Evolutionary conservation across 2,329 filamentous ascomycete species (phyloP).

Genomic region (Onygenales sp.): DNA sequence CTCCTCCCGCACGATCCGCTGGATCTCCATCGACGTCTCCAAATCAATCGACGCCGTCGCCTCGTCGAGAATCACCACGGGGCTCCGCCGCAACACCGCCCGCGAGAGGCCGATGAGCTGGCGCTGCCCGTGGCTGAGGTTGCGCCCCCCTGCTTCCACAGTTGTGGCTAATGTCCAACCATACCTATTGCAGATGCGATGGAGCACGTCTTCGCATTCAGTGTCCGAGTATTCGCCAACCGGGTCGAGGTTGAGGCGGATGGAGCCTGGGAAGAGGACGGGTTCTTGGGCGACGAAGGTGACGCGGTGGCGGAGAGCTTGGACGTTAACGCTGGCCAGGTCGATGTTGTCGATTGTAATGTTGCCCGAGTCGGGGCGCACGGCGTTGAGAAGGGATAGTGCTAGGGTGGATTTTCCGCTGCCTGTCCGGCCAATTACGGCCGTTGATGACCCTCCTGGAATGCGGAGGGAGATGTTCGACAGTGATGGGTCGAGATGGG

Average conservation of each 20-base stretch:
- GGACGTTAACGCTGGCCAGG: conserved; percentile 49
- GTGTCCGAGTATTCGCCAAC: conserved; percentile 47
- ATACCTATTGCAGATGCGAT: conserved; percentile 46
- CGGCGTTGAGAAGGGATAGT: conserved; percentile 48
- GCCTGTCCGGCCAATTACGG: conserved; percentile 68
- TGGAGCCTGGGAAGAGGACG: conserved; percentile 53
- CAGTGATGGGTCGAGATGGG: conserved; percentile 65
- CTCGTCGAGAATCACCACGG: conserved; percentile 57
- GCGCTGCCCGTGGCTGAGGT: conserved; percentile 55
- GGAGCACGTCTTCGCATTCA: conserved; percentile 45
- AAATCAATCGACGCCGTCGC: conserved; percentile 57
- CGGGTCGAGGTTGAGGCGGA: conserved; percentile 55
- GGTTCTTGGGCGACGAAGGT: conserved; percentile 61
- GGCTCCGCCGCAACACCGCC: conserved; percentile 52
- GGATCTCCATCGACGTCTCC: conserved; percentile 49
- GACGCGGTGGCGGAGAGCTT: conserved; percentile 51
- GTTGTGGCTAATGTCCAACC: conserved; percentile 47
- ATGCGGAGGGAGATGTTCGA: conserved; percentile 61
- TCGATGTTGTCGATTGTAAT: conserved; percentile 55
- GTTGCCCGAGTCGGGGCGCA: conserved; percentile 44
- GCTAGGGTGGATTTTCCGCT: conserved; percentile 76
- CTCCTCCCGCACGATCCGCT: conserved; percentile 47
- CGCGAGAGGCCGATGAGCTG: conserved; percentile 56
- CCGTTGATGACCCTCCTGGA: conserved; percentile 67
- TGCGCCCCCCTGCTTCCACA: conserved; percentile 52